phyloP scores from a whole-genome alignment of 306 rosid species.

The Pyrus betulifolia region DNA sequence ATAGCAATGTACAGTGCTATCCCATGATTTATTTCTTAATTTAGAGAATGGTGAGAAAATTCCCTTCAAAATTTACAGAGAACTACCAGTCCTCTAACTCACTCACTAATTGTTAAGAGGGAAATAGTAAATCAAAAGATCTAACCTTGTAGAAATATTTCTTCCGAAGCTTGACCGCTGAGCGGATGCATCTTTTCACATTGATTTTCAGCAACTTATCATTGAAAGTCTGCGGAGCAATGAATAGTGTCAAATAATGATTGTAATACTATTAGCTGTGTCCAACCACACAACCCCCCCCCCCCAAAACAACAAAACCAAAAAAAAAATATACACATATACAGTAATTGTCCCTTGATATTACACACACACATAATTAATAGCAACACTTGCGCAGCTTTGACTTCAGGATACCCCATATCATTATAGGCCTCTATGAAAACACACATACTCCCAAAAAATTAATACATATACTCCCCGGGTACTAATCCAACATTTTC shows the following conservation, averaged over 20 bases:
- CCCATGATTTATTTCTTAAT: not conserved
- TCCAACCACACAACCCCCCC: too few relatives aligned
- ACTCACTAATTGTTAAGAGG: conserved; percentile 8
- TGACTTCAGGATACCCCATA: too few relatives aligned
- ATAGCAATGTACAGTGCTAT: not conserved
- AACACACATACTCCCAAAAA: too few relatives aligned
- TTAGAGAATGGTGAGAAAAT: not conserved
- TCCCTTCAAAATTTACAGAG: not conserved
- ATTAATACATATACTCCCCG: too few relatives aligned
- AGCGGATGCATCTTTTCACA: conserved; percentile 65
- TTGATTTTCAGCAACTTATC: conserved; percentile 74
- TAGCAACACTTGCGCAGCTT: not conserved
- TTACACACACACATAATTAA: too few relatives aligned
- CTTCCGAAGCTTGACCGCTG: conserved; percentile 77
- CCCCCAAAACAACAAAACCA: too few relatives aligned
- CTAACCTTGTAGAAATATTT: conserved; percentile 79
- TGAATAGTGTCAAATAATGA: not conserved
- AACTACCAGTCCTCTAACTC: not conserved
- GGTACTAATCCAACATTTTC: too few relatives aligned
- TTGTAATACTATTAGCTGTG: not conserved
- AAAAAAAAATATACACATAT: not conserved
- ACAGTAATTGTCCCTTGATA: too few relatives aligned
- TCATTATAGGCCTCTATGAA: too few relatives aligned
- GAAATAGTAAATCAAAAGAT: conserved; percentile 9
- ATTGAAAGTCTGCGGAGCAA: conserved; percentile 63